phyloP scores from a whole-genome alignment of 2,329 filamentous ascomycete species.

The Xylaria sp. region DNA sequence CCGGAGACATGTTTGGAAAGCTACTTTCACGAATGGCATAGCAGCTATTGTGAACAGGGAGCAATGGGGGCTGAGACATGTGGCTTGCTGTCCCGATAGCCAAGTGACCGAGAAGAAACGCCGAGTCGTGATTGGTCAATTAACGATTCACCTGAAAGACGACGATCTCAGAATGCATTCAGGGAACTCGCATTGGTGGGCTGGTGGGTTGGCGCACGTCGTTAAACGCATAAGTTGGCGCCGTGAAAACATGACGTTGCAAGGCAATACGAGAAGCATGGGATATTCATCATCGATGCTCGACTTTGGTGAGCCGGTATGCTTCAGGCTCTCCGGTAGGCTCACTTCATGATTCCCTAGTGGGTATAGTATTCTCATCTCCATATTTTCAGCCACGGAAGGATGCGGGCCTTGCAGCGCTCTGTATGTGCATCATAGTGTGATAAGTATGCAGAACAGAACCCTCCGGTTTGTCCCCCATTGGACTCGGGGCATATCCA shows the following conservation, averaged over 20 bases:
- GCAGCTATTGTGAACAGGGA: slow-evolving; percentile 10
- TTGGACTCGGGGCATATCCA: too few species aligned
- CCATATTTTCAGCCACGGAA: slow-evolving; percentile 16
- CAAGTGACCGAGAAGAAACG: slow-evolving; percentile 1
- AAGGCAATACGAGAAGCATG: not conserved
- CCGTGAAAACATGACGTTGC: not conserved
- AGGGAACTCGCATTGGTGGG: not conserved
- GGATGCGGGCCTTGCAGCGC: not conserved
- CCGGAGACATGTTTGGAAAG: slow-evolving; percentile 6
- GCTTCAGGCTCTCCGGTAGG: not conserved
- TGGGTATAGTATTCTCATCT: slow-evolving; percentile 3
- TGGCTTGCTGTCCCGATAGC: slow-evolving; percentile 13
- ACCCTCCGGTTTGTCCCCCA: not conserved
- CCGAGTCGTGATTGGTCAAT: slow-evolving; percentile 16
- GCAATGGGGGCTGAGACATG: slow-evolving; percentile 5
- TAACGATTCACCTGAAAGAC: slow-evolving; percentile 17
- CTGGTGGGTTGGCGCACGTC: not conserved
- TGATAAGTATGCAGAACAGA: not conserved
- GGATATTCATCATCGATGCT: not conserved
- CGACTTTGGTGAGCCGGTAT: not conserved
- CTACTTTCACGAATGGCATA: not conserved
- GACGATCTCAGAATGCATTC: not conserved
- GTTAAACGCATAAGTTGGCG: not conserved
- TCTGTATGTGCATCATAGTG: not conserved
- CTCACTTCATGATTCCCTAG: not conserved